Percentiles rank a stretch among this genome's conserved stretches.
Conservation (phyloP, 2,329 filamentous ascomycete species). For the Aspergillus candidus region DNA sequence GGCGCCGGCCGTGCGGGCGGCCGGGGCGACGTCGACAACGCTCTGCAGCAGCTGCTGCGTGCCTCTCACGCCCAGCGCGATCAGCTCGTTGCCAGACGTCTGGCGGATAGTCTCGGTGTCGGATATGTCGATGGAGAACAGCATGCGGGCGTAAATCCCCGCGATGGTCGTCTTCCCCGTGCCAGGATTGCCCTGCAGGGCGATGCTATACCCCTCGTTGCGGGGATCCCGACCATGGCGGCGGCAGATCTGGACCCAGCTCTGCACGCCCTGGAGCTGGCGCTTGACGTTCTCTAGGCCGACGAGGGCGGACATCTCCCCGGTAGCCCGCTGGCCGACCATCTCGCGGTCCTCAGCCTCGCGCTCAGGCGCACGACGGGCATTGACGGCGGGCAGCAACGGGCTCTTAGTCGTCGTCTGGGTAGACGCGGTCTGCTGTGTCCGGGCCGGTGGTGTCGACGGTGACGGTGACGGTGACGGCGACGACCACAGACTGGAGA, state of each 20-base stretch:
- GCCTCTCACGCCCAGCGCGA: constrained; percentile 7
- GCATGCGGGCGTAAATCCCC: constrained; percentile 16
- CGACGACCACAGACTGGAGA: constrained; percentile 10
- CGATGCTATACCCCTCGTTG: constrained; percentile 18
- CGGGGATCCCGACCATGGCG: constrained; percentile 16
- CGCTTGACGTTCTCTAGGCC: constrained; percentile 16
- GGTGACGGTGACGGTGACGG: constrained; percentile 2
- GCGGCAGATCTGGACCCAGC: constrained; percentile 16
- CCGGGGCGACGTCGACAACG: constrained; percentile 6
- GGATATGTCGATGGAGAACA: constrained; percentile 13
- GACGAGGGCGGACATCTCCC: constrained; percentile 11
- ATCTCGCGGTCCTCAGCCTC: constrained; percentile 7
- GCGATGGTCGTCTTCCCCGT: constrained; percentile 16
- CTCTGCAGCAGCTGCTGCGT: constrained; percentile 6
- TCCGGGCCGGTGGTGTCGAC: background rate
- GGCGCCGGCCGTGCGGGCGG: constrained; percentile 9
- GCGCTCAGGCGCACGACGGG: constrained; percentile 2
- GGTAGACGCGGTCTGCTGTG: background rate
- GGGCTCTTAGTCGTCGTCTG: background rate
- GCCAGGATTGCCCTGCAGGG: constrained; percentile 15
- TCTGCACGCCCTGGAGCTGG: constrained; percentile 15
- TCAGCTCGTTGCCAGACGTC: constrained; percentile 12
- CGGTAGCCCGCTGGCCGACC: constrained; percentile 8
- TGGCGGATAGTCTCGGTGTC: constrained; percentile 10
- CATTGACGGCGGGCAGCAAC: no score